These are phyloP conservation scores for Nemania sp. DNA, from an alignment of 2,329 filamentous ascomycete genomes.

Conservation along the genomic window DNA sequence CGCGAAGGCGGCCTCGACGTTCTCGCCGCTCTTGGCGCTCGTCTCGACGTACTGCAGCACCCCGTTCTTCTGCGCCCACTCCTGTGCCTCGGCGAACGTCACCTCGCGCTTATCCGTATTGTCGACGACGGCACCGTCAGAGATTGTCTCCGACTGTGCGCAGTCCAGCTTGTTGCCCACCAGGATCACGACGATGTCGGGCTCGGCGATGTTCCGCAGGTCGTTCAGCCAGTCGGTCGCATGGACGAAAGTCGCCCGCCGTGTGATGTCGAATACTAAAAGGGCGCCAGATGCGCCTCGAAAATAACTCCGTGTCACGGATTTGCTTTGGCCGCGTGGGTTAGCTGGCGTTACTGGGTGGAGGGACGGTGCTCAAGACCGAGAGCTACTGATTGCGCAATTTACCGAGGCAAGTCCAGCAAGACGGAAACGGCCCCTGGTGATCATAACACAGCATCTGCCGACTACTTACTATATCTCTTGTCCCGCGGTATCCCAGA, in stretches of 20 bases:
- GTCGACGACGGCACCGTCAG: slow-evolving; percentile 41
- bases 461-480: slow-evolving; percentile 70
- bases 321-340: slow-evolving; percentile 58
- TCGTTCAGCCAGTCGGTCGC: slow-evolving; percentile 94
- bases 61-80: slow-evolving; percentile 84
- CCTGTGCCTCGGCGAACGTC: slow-evolving; percentile 79
- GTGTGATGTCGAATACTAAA: slow-evolving; percentile 92
- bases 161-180: slow-evolving; percentile 96
- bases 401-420: background rate
- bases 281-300: slow-evolving; percentile 74
- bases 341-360: slow-evolving; percentile 6
- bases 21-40: slow-evolving; percentile 91
- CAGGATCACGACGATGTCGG: slow-evolving; percentile 90
- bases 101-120: slow-evolving; percentile 67
- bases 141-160: slow-evolving; percentile 50
- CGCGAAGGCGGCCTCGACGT: slow-evolving; percentile 90
- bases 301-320: slow-evolving; percentile 92
- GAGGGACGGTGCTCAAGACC: too few species aligned
- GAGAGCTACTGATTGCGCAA: too few species aligned
- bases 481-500: slow-evolving; percentile 97
- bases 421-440: background rate
- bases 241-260: slow-evolving; percentile 81
- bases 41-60: slow-evolving; percentile 96
- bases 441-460: background rate
- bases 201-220: slow-evolving; percentile 90